Conservation (phyloP, 441 rosid species). For the Aquilaria agallochum region DNA sequence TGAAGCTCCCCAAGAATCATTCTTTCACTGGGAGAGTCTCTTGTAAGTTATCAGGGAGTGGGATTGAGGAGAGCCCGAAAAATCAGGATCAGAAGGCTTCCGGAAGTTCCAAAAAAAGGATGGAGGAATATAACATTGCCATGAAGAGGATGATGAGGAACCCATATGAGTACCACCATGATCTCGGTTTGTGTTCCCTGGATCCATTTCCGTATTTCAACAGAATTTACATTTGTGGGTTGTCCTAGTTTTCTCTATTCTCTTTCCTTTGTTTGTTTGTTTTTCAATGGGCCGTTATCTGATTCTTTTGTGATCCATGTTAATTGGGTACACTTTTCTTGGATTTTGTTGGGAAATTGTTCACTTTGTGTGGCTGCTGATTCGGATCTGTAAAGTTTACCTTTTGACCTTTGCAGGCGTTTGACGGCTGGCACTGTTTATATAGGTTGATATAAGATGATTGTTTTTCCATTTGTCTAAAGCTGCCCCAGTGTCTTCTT, state of each 20-base stretch:
- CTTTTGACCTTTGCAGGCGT: constrained; percentile 6
- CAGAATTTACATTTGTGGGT: neutral
- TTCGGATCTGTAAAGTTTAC: constrained; percentile 20
- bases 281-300: too few species aligned
- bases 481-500: too few species aligned
- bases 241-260: constrained; percentile 2
- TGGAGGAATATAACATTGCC: constrained; percentile 74
- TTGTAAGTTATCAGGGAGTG: constrained; percentile 40
- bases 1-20: constrained; percentile 18
- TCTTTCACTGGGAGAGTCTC: constrained; percentile 24
- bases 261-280: neutral
- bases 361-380: constrained; percentile 6
- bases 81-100: constrained; percentile 21
- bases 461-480: too few species aligned
- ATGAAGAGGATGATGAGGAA: constrained; percentile 91
- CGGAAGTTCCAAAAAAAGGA: constrained; percentile 36
- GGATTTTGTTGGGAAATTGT: neutral
- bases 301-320: too few species aligned
- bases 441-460: too few species aligned
- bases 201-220: too few species aligned
- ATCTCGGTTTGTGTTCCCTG: constrained; percentile 46
- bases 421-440: too few species aligned
- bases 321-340: too few species aligned
- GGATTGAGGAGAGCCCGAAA: constrained; percentile 27
- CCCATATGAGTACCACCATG: constrained; percentile 94